phyloP scores from a whole-genome alignment of 148 eudicot species.

The Pouteria glomerata region DNA sequence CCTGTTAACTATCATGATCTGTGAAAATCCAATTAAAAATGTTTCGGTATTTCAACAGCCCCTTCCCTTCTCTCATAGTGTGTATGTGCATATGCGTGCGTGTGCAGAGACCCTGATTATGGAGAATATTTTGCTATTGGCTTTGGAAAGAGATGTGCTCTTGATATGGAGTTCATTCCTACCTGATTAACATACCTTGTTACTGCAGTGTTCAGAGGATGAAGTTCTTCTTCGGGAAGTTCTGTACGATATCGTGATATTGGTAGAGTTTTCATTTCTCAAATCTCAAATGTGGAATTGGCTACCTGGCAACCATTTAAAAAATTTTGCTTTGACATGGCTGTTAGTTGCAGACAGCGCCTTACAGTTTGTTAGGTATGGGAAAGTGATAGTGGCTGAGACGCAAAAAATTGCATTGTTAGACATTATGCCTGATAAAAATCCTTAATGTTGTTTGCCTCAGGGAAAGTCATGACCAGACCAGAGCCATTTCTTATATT shows the following conservation, averaged over 20 bases:
- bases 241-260: constrained; percentile 50
- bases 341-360: constrained; percentile 63
- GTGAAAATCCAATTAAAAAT: background rate
- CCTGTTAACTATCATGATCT: constrained; percentile 6
- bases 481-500: constrained; percentile 37
- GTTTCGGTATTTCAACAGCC: background rate
- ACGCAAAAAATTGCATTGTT: constrained; percentile 2
- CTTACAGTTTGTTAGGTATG: constrained; percentile 57
- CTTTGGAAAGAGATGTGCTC: background rate
- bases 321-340: constrained; percentile 55
- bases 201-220: constrained; percentile 44
- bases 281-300: constrained; percentile 35
- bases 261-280: constrained; percentile 46
- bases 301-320: constrained; percentile 37
- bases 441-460: constrained; percentile 17
- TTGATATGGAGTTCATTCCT: background rate
- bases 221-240: constrained; percentile 38
- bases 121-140: constrained; percentile 10
- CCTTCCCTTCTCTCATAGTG: background rate
- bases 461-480: constrained; percentile 45
- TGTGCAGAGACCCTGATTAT: background rate
- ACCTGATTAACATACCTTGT: background rate
- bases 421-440: background rate
- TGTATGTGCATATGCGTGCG: background rate
- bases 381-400: background rate